Evolutionary conservation across 2,329 filamentous ascomycete species (phyloP).

Genomic region (Pseudopyrenochaeta lycopersici): DNA sequence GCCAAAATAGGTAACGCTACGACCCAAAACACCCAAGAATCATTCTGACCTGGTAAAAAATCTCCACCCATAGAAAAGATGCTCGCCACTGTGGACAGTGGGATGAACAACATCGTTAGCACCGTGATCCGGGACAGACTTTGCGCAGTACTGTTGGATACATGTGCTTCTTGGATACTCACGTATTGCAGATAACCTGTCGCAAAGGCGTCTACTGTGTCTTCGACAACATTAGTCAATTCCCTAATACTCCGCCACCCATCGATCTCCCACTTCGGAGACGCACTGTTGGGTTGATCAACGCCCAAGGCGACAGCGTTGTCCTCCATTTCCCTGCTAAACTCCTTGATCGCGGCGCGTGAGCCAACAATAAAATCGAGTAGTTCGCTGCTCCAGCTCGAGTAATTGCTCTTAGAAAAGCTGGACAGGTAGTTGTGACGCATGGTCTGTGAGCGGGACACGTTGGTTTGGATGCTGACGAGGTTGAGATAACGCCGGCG

Average conservation of each 20-base stretch:
- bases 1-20: constrained; percentile 6
- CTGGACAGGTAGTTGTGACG: constrained; percentile 11
- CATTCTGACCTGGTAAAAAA: constrained; percentile 7
- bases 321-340: constrained; percentile 11
- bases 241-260: constrained; percentile 13
- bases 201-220: constrained; percentile 1
- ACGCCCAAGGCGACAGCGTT: constrained; percentile 10
- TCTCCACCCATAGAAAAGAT: constrained; percentile 15
- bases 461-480: constrained; percentile 7
- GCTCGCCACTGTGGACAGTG: constrained; percentile 8
- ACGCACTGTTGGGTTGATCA: not conserved
- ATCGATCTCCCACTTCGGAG: constrained; percentile 8
- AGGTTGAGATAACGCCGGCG: constrained; percentile 15
- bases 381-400: constrained; percentile 7
- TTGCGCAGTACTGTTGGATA: constrained; percentile 8
- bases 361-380: constrained; percentile 15
- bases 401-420: constrained; percentile 12
- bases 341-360: constrained; percentile 12
- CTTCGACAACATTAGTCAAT: not conserved
- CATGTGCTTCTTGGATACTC: constrained; percentile 15
- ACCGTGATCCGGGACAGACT: constrained; percentile 9
- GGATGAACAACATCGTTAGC: constrained; percentile 17
- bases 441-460: not conserved
- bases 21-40: constrained; percentile 14
- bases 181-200: constrained; percentile 13